Evolutionary conservation across 169 alveolate genomes (phyloP).

Genomic region (Plasmodium knowlesi): DNA sequence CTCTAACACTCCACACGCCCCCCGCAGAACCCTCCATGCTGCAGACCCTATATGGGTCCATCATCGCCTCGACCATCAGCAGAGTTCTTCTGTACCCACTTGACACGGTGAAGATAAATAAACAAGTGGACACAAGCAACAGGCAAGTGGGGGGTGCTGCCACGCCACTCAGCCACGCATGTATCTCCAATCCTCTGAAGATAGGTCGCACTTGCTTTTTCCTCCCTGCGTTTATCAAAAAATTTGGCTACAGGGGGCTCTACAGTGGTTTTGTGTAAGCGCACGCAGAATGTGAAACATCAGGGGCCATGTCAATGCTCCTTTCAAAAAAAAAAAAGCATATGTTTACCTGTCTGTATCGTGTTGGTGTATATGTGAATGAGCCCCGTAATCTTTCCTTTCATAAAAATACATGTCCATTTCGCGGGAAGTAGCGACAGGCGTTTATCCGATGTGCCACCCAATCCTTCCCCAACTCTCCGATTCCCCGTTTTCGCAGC

Average conservation of each 20-base stretch:
- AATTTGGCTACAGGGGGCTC: constrained; percentile 19
- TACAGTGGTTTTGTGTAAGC: constrained; percentile 50
- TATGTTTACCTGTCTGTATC: too few relatives aligned
- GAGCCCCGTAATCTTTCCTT: too few relatives aligned
- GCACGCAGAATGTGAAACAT: not conserved
- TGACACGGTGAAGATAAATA: constrained; percentile 40
- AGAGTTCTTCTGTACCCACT: constrained; percentile 39
- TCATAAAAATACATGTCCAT: too few relatives aligned
- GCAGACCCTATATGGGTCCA: constrained; percentile 28
- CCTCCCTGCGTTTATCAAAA: constrained; percentile 21
- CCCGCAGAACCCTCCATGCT: not conserved
- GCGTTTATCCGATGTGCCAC: not conserved
- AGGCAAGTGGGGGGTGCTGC: not conserved
- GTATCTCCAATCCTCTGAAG: not conserved
- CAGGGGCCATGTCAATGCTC: not conserved
- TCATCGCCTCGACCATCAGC: constrained; percentile 19
- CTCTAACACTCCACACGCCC: not conserved
- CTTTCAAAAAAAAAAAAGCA: too few relatives aligned
- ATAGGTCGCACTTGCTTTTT: not conserved
- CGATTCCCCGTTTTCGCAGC: not conserved
- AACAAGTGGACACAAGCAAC: constrained; percentile 29
- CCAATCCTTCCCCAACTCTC: too few relatives aligned
- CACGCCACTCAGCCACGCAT: not conserved
- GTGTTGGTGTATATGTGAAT: too few relatives aligned
- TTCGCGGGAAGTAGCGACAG: not conserved